phyloP scores from a whole-genome alignment of 2,329 filamentous ascomycete genomes.

The Alternaria ventricosa region DNA sequence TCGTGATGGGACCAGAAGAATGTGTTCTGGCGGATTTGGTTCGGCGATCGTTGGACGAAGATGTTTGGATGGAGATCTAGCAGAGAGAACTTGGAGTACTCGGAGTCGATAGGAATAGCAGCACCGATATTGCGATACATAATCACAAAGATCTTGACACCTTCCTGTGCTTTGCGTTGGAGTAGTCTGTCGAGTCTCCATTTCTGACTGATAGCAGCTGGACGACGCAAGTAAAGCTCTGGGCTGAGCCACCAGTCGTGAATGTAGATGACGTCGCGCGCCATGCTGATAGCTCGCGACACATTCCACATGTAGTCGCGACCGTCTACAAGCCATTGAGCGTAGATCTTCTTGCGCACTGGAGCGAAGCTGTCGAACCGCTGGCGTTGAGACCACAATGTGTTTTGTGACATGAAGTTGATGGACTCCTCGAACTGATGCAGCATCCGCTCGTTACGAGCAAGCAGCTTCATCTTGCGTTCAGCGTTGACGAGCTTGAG shows the following conservation, averaged over 20 bases:
- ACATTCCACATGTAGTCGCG: conserved; percentile 99
- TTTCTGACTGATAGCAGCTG: conserved; percentile 94
- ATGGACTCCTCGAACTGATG: conserved; percentile 95
- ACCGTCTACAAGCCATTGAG: conserved; percentile 95
- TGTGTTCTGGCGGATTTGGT: conserved; percentile 98
- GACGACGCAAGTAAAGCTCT: conserved; percentile 91
- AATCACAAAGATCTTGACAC: conserved; percentile 97
- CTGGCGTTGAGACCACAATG: conserved; percentile 81
- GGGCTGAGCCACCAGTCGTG: conserved; percentile 99
- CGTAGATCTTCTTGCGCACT: conserved; percentile 83
- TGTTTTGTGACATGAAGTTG: conserved; percentile 80
- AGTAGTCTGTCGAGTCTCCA: conserved; percentile 93
- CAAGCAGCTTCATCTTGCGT: conserved; percentile 87
- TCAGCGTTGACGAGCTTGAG: conserved; percentile 90
- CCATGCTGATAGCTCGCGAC: conserved; percentile 94
- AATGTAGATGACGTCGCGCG: conserved; percentile 96
- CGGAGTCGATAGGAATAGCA: conserved; percentile 95
- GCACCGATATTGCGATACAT: conserved; percentile 98
- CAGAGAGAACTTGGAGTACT: conserved; percentile 96
- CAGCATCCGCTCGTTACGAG: conserved; percentile 86
- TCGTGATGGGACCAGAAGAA: conserved; percentile 99
- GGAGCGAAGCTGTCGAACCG: conserved; percentile 94
- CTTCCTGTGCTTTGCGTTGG: conserved; percentile 91
- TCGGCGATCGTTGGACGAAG: conserved; percentile 93
- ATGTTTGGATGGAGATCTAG: conserved; percentile 95